phyloP scores from a whole-genome alignment of 257 asterid genomes.

The Eucommia ulmoides region DNA sequence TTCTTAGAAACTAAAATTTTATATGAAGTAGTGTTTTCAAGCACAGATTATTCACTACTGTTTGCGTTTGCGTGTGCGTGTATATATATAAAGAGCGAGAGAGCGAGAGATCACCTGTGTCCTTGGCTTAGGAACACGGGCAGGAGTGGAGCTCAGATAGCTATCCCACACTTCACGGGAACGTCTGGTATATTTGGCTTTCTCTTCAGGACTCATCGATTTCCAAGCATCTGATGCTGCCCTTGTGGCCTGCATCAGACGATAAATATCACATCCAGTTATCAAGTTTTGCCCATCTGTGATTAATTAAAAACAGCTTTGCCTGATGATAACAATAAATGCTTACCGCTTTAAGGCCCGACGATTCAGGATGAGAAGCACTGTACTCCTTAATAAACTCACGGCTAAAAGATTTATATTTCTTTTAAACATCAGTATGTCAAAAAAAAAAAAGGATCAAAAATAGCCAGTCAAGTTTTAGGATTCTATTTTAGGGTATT shows the following conservation, averaged over 20 bases:
- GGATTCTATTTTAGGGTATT: neutral
- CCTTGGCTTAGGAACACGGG: conserved; percentile 78
- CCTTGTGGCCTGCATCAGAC: conserved; percentile 74
- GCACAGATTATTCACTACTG: too few species aligned
- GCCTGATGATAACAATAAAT: conserved; percentile 10
- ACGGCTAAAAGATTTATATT: conserved; percentile 45
- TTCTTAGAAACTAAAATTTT: too few species aligned
- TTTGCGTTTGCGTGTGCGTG: too few species aligned
- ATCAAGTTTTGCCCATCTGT: too few species aligned
- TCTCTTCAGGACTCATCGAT: conserved; percentile 78
- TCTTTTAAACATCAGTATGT: conserved; percentile 13
- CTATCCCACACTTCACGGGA: conserved; percentile 97
- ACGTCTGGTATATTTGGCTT: conserved; percentile 81
- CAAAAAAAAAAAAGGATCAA: neutral
- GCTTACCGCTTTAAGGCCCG: conserved; percentile 88
- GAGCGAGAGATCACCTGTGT: too few species aligned
- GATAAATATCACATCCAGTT: neutral
- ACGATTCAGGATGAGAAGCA: conserved; percentile 89
- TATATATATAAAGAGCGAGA: too few species aligned
- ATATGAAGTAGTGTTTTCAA: too few species aligned
- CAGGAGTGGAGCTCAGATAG: conserved; percentile 69
- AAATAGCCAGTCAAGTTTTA: neutral
- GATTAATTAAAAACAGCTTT: too few species aligned
- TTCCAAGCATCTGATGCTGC: conserved; percentile 99
- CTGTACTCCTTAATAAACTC: conserved; percentile 92